Evolutionary conservation across 441 rosid genomes (phyloP).

Genomic region (Adansonia gregorii): DNA sequence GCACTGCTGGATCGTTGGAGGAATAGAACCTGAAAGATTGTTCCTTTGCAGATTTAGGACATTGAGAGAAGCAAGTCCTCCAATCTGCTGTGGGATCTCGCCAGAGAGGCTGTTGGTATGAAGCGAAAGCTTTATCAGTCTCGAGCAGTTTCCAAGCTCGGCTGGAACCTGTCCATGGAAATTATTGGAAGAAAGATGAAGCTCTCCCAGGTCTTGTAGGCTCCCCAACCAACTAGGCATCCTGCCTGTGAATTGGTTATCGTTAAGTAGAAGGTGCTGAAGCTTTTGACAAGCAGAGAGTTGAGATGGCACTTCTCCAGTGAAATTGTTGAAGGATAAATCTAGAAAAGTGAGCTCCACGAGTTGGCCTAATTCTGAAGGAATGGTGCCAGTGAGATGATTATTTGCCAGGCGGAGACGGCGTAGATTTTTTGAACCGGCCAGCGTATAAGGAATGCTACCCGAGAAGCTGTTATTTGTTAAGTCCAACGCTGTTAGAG

Average conservation of each 20-base stretch:
- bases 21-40: conserved; percentile 72
- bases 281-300: conserved; percentile 60
- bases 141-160: conserved; percentile 67
- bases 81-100: conserved; percentile 65
- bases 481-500: conserved; percentile 67
- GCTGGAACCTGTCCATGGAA: conserved; percentile 67
- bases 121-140: conserved; percentile 73
- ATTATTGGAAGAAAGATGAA: conserved; percentile 74
- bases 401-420: conserved; percentile 86
- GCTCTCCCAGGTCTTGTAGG: conserved; percentile 75
- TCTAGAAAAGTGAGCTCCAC: conserved; percentile 66
- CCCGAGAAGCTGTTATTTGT: conserved; percentile 80
- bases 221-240: conserved; percentile 81
- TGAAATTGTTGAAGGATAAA: conserved; percentile 70
- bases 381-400: conserved; percentile 63
- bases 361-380: conserved; percentile 64
- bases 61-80: conserved; percentile 67
- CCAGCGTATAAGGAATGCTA: conserved; percentile 56
- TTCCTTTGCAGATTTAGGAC: conserved; percentile 72
- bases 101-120: conserved; percentile 66
- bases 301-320: conserved; percentile 54
- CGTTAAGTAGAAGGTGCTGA: conserved; percentile 65
- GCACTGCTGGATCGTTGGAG: conserved; percentile 68
- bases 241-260: conserved; percentile 60
- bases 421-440: conserved; percentile 56